Evolutionary conservation across 2,329 filamentous ascomycete genomes (phyloP).

Genomic region (Plectosphaerella sp.): DNA sequence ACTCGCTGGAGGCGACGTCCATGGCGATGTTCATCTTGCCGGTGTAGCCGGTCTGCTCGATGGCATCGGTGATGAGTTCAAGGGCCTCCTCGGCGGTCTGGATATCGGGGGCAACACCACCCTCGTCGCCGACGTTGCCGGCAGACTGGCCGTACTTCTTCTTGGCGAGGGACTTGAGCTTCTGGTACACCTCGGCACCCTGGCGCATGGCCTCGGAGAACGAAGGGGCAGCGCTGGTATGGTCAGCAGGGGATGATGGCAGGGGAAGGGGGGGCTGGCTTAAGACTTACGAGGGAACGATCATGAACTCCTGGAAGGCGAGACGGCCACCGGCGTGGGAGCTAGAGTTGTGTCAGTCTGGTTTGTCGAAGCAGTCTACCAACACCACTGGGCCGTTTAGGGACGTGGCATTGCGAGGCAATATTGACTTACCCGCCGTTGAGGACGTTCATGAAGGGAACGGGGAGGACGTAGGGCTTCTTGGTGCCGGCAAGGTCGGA

Average conservation of each 20-base stretch:
- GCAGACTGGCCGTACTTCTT: conserved; percentile 99
- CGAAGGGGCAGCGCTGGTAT: conserved; percentile 66
- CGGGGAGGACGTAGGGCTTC: conserved; percentile 86
- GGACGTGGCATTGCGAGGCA: not conserved
- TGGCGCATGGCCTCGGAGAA: conserved; percentile 97
- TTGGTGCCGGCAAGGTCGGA: conserved; percentile 85
- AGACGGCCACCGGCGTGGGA: conserved; percentile 96
- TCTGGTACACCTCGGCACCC: conserved; percentile 96
- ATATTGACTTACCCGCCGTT: conserved; percentile 58
- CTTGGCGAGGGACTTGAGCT: conserved; percentile 94
- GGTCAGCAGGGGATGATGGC: not conserved
- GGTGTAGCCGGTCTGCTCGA: conserved; percentile 91
- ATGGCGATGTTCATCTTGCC: conserved; percentile 97
- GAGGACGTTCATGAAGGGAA: conserved; percentile 91
- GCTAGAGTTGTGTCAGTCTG: conserved; percentile 28
- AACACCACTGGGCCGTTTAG: not conserved
- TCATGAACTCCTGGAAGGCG: conserved; percentile 97
- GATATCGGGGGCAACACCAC: conserved; percentile 98
- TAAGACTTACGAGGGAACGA: conserved; percentile 69
- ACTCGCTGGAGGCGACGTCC: conserved; percentile 98
- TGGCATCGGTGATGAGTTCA: conserved; percentile 90
- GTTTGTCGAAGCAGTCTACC: not conserved
- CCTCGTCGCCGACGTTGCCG: conserved; percentile 98
- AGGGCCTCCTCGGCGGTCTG: conserved; percentile 95
- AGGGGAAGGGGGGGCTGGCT: not conserved